Percentiles rank a stretch among this genome's conserved stretches.
These are phyloP conservation scores for Panicum hallii DNA, from an alignment of 202 grass and related monocot genomes.

Conservation along the genomic window DNA sequence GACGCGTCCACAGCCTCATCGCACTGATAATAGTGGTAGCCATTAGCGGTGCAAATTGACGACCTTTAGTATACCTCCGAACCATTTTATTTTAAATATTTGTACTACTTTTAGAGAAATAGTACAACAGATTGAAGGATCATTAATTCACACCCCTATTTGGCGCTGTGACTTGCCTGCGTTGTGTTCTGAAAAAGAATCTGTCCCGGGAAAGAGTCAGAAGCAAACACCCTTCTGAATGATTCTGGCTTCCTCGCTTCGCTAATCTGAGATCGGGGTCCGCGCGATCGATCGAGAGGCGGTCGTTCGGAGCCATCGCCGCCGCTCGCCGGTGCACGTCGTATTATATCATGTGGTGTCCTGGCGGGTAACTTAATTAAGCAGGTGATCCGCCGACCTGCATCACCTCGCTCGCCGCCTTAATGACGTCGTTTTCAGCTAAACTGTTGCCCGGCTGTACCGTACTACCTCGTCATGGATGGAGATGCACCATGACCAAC, in stretches of 20 bases:
- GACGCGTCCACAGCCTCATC: conserved; percentile 8
- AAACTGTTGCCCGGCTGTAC: neutral
- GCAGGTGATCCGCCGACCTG: conserved; percentile 39
- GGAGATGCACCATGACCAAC: conserved; percentile 19
- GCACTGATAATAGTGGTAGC: neutral
- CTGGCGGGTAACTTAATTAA: neutral
- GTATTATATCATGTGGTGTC: neutral
- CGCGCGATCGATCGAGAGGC: neutral
- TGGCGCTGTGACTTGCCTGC: neutral
- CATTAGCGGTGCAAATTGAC: too few species aligned
- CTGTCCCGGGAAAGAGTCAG: neutral
- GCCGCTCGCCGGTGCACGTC: neutral
- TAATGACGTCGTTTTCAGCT: conserved; percentile 15
- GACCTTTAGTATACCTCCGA: too few species aligned
- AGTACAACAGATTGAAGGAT: too few species aligned
- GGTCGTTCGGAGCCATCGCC: neutral
- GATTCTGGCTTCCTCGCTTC: neutral
- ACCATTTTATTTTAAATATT: too few species aligned
- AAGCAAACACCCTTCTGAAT: neutral
- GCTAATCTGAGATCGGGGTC: neutral
- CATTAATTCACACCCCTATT: too few species aligned
- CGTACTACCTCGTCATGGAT: neutral
- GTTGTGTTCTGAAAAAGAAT: conserved; percentile 23
- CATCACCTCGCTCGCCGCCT: neutral
- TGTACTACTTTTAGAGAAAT: too few species aligned